phyloP scores from a whole-genome alignment of 2,329 filamentous ascomycete species.

The Colletotrichum endophyticum region DNA sequence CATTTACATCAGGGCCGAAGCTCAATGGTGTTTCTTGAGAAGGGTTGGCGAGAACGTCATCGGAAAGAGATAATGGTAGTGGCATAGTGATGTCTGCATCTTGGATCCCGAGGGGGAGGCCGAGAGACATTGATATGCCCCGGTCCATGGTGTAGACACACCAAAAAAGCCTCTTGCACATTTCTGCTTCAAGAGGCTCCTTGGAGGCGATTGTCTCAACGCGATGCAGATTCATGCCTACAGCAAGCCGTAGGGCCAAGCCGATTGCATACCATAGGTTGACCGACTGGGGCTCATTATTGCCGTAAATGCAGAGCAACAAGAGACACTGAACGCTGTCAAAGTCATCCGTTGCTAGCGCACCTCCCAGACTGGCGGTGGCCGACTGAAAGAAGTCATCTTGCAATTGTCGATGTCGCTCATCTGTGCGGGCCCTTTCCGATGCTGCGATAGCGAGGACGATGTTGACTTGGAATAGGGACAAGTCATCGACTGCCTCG shows the following conservation, averaged over 20 bases:
- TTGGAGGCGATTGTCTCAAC: conserved; percentile 18
- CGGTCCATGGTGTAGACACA: conserved; percentile 29
- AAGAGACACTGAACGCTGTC: conserved; percentile 29
- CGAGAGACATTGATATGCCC: conserved; percentile 29
- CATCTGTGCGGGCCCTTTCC: conserved; percentile 16
- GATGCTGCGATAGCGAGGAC: conserved; percentile 26
- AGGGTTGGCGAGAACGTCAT: neutral
- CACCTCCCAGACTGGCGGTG: neutral
- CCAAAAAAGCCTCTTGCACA: conserved; percentile 33
- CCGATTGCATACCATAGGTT: conserved; percentile 29
- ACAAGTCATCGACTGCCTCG: neutral
- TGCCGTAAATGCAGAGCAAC: conserved; percentile 28
- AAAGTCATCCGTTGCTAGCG: conserved; percentile 23
- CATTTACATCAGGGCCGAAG: neutral
- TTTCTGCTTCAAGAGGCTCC: conserved; percentile 23
- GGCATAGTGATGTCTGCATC: conserved; percentile 28
- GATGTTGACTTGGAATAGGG: conserved; percentile 26
- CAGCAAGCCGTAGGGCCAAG: conserved; percentile 24
- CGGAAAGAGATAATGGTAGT: conserved; percentile 17
- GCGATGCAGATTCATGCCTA: conserved; percentile 25
- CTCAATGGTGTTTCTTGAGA: neutral
- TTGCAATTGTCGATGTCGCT: neutral
- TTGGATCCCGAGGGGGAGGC: conserved; percentile 26
- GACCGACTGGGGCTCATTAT: conserved; percentile 28
- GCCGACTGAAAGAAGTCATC: neutral